phyloP scores from a whole-genome alignment of 2,329 filamentous ascomycete genomes.

The Alternaria longipes region DNA sequence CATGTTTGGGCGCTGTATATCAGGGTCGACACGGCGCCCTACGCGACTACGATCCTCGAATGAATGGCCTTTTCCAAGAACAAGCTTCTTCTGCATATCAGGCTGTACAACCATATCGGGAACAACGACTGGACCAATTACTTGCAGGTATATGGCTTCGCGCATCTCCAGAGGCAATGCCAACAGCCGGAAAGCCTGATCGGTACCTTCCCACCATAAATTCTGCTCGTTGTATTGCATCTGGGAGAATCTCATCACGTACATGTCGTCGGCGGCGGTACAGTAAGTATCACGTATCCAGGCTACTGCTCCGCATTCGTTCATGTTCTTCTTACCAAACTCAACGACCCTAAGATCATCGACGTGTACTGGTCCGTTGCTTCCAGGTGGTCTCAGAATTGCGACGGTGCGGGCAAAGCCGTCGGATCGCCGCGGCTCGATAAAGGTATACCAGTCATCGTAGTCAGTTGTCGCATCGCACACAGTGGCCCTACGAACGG shows the following conservation, averaged over 20 bases:
- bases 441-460: constrained; percentile 18
- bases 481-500: not conserved
- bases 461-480: not conserved
- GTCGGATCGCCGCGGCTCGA: not conserved
- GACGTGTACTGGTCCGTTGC: not conserved
- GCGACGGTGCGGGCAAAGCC: constrained; percentile 8
- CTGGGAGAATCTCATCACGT: constrained; percentile 12
- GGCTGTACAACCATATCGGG: constrained; percentile 9
- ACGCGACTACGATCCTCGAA: not conserved
- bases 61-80: constrained; percentile 15
- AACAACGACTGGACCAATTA: constrained; percentile 20
- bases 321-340: not conserved
- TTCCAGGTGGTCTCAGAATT: not conserved
- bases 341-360: constrained; percentile 5
- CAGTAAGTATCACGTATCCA: constrained; percentile 25
- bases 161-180: constrained; percentile 26
- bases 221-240: constrained; percentile 23
- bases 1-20: constrained; percentile 18
- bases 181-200: constrained; percentile 20
- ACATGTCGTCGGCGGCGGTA: constrained; percentile 11
- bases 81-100: not conserved
- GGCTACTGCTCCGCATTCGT: not conserved
- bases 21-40: constrained; percentile 19
- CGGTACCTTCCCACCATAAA: constrained; percentile 26
- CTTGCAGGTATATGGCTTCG: constrained; percentile 19